Conservation (phyloP, 805 yeast genomes). For the Millerozyma miso region DNA sequence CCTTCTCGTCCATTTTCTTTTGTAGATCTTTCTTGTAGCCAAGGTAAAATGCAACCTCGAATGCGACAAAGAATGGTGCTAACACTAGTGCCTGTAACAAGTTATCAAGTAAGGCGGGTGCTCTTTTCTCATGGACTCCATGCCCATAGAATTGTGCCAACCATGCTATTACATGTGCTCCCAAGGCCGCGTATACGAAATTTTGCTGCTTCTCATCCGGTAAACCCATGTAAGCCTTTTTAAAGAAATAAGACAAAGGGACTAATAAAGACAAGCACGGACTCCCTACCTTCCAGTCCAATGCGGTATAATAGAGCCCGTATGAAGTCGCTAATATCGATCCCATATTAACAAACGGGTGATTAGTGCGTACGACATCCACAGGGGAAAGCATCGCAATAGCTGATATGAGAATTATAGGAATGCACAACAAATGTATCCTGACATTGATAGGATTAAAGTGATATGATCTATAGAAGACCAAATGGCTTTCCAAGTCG, state of each 20-base stretch:
- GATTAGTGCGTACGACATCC: slow-evolving; percentile 9
- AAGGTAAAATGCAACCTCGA: slow-evolving; percentile 66
- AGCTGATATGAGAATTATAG: slow-evolving; percentile 61
- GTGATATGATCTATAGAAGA: slow-evolving; percentile 47
- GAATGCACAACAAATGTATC: slow-evolving; percentile 79
- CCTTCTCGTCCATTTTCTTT: slow-evolving; percentile 44
- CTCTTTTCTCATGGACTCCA: slow-evolving; percentile 70
- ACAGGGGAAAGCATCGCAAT: slow-evolving; percentile 35
- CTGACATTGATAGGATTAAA: slow-evolving; percentile 57
- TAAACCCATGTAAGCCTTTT: slow-evolving; percentile 15
- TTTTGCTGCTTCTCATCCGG: slow-evolving; percentile 10
- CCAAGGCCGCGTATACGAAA: slow-evolving; percentile 26
- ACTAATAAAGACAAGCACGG: slow-evolving; percentile 24
- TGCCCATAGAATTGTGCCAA: slow-evolving; percentile 84
- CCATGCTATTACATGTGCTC: slow-evolving; percentile 62
- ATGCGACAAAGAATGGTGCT: slow-evolving; percentile 87
- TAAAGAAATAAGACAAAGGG: slow-evolving; percentile 18
- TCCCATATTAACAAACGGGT: slow-evolving; percentile 44
- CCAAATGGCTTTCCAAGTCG: slow-evolving; percentile 35
- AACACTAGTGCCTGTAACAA: slow-evolving; percentile 78
- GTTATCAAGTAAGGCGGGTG: slow-evolving; percentile 86
- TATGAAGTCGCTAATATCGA: slow-evolving; percentile 43
- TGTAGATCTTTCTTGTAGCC: slow-evolving; percentile 58
- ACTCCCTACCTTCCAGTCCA: slow-evolving; percentile 47
- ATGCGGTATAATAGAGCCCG: slow-evolving; percentile 51